Conservation (phyloP, 108 stramenopile species). For the Asterionellopsis glacialis region DNA sequence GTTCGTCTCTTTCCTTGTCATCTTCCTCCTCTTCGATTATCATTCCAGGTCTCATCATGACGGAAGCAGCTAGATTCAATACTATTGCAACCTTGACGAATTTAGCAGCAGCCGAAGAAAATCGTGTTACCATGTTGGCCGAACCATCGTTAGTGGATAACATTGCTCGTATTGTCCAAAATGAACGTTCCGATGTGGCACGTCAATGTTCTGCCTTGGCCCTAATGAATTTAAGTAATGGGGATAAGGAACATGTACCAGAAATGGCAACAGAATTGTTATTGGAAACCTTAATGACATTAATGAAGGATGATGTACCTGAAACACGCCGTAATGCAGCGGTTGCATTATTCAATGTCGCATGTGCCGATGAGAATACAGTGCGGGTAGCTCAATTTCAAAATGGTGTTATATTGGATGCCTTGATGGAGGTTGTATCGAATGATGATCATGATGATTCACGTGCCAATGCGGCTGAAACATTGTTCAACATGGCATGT, state of each 20-base stretch:
- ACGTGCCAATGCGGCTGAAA: constrained; percentile 50
- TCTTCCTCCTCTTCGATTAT: constrained; percentile 5
- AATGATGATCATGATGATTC: constrained; percentile 45
- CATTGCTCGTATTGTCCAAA: constrained; percentile 38
- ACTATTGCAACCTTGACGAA: constrained; percentile 50
- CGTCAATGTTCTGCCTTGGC: constrained; percentile 50
- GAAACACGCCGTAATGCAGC: constrained; percentile 48
- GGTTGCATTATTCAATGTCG: constrained; percentile 44
- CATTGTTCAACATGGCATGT: constrained; percentile 50
- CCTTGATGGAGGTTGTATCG: constrained; percentile 27
- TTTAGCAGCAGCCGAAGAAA: constrained; percentile 41
- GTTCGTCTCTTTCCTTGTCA: too few species aligned
- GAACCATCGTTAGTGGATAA: constrained; percentile 36
- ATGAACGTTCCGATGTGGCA: constrained; percentile 43
- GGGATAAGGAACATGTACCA: constrained; percentile 44
- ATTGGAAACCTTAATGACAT: constrained; percentile 36
- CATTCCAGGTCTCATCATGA: constrained; percentile 34
- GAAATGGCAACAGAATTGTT: constrained; percentile 47
- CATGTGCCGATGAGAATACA: constrained; percentile 50
- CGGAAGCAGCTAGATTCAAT: constrained; percentile 46
- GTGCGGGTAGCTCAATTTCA: constrained; percentile 31
- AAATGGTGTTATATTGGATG: constrained; percentile 38
- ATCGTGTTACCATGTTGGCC: constrained; percentile 40
- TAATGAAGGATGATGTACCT: constrained; percentile 39
- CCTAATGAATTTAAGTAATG: constrained; percentile 52